phyloP scores from a whole-genome alignment of 352 stramenopile genomes.

The Globisporangium polare region DNA sequence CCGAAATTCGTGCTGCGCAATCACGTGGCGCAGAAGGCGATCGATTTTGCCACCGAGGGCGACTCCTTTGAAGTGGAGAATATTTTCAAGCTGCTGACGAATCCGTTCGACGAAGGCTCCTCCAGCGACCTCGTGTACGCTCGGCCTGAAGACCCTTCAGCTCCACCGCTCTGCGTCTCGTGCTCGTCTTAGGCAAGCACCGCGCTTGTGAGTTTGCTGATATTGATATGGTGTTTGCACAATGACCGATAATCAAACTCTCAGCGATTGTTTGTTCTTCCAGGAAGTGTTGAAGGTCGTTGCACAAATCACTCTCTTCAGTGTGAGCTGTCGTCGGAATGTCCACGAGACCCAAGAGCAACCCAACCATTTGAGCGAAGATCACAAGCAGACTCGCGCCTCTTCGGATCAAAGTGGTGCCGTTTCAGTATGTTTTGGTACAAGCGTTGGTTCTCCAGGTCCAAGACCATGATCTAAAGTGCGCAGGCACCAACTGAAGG shows the following conservation, averaged over 20 bases:
- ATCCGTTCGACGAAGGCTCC: conserved; percentile 60
- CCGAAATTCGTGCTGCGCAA: conserved; percentile 87
- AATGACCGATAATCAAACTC: neutral
- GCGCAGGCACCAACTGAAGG: neutral
- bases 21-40: conserved; percentile 86
- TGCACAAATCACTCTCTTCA: neutral
- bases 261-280: neutral
- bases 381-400: neutral
- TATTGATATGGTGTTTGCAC: neutral
- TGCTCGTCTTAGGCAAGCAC: conserved; percentile 57
- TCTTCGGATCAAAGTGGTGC: neutral
- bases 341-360: neutral
- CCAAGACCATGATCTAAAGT: neutral
- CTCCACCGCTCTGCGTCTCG: conserved; percentile 67
- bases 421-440: neutral
- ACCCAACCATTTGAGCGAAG: neutral
- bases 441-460: neutral
- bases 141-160: conserved; percentile 43
- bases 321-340: neutral
- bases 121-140: conserved; percentile 41
- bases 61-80: conserved; percentile 63
- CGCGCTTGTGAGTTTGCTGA: neutral
- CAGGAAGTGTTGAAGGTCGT: neutral
- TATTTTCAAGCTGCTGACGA: conserved; percentile 65
- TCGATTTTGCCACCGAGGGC: conserved; percentile 69